These are phyloP conservation scores for Letharia columbiana DNA, from an alignment of 495 filamentous ascomycete species.

Conservation along the genomic window DNA sequence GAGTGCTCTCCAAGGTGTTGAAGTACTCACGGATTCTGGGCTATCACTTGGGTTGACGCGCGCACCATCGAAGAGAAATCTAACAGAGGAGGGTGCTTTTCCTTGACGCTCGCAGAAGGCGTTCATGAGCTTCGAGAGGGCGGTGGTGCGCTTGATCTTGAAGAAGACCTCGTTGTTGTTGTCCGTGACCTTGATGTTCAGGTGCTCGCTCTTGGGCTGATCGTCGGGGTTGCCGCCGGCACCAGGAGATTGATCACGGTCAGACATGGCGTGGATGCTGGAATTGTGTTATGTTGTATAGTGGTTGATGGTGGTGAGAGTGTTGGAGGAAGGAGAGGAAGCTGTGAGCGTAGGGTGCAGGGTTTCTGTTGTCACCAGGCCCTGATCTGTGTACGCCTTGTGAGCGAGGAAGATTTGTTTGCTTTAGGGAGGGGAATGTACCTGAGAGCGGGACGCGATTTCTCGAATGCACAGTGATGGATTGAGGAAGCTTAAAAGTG, in stretches of 20 bases:
- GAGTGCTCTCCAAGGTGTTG: slow-evolving; percentile 8
- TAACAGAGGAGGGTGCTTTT: slow-evolving; percentile 72
- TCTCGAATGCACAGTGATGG: neutral
- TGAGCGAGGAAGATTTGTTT: neutral
- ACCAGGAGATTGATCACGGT: slow-evolving; percentile 32
- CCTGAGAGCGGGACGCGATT: neutral
- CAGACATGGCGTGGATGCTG: slow-evolving; percentile 37
- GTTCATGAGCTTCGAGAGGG: slow-evolving; percentile 96
- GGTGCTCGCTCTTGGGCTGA: slow-evolving; percentile 60
- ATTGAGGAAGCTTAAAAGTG: neutral
- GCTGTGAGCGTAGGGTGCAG: neutral
- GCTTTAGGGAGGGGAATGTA: neutral
- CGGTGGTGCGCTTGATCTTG: slow-evolving; percentile 97
- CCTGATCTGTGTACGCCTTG: slow-evolving; percentile 3
- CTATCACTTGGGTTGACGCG: slow-evolving; percentile 83
- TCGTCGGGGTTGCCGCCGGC: slow-evolving; percentile 50
- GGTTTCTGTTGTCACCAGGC: neutral
- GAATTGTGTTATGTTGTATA: neutral
- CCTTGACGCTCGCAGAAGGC: slow-evolving; percentile 97
- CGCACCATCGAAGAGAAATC: slow-evolving; percentile 92
- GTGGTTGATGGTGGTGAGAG: neutral
- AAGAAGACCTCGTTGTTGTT: slow-evolving; percentile 99
- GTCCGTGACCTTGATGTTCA: slow-evolving; percentile 99
- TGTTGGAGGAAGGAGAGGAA: neutral
- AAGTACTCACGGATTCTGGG: slow-evolving; percentile 72